Conservation (phyloP, 2,329 filamentous ascomycete species). For the Colletotrichum euphorbiae region DNA sequence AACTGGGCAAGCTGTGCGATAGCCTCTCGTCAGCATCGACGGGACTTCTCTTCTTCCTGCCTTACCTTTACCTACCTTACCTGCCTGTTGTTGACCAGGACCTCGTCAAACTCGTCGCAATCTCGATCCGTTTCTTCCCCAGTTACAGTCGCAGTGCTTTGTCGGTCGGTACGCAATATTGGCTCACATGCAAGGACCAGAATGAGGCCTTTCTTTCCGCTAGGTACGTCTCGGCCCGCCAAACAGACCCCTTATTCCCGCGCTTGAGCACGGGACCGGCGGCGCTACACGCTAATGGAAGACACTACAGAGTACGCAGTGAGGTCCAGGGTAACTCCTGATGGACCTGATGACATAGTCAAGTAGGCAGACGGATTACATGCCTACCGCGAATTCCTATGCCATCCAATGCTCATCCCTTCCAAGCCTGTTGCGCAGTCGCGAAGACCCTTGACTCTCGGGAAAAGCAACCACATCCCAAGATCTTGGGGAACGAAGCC, state of each 20-base stretch:
- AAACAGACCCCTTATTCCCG: neutral
- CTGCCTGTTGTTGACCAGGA: too few relatives aligned
- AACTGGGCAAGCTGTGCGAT: conserved; percentile 37
- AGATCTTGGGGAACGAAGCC: neutral
- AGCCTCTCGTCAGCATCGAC: neutral
- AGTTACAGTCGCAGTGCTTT: neutral
- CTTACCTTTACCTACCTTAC: neutral
- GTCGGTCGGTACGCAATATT: neutral
- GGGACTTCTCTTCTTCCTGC: neutral
- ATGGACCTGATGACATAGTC: neutral
- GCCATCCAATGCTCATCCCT: neutral
- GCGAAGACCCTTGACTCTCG: conserved; percentile 4
- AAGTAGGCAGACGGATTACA: too few relatives aligned
- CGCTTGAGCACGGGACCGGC: too few relatives aligned
- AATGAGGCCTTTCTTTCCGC: neutral
- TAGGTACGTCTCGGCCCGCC: neutral
- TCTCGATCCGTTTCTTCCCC: neutral
- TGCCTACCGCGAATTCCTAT: neutral
- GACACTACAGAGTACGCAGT: too few relatives aligned
- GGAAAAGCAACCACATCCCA: neutral
- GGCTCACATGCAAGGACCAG: neutral
- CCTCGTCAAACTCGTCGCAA: too few relatives aligned
- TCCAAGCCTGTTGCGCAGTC: neutral
- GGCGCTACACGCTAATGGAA: too few relatives aligned
- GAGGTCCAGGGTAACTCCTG: too few relatives aligned